Conservation (phyloP, 371 early-diverging fungal species). For the Zopfochytrium polystomum region DNA sequence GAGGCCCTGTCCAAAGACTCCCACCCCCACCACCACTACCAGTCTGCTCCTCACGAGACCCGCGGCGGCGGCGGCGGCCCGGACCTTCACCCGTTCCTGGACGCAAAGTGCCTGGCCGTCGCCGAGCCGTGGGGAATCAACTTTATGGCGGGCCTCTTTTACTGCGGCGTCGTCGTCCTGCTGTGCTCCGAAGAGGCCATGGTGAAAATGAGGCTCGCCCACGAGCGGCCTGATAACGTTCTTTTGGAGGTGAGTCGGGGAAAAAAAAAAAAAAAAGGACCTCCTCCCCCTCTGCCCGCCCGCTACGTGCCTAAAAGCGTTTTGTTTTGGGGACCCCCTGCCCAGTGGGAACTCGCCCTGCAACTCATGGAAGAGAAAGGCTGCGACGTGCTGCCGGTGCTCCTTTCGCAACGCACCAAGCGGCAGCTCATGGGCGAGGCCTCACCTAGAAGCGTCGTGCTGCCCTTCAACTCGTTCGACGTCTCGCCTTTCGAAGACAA, state of each 20-base stretch:
- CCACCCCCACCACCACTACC: too few relatives aligned
- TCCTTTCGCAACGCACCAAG: too few relatives aligned
- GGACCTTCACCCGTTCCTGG: background rate
- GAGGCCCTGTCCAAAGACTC: too few relatives aligned
- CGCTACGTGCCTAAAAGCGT: background rate
- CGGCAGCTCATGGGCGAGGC: too few relatives aligned
- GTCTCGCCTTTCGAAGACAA: conserved; percentile 1
- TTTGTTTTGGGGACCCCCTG: too few relatives aligned
- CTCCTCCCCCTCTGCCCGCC: too few relatives aligned
- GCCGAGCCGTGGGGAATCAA: background rate
- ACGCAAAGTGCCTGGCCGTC: background rate
- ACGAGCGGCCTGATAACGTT: conserved; percentile 1
- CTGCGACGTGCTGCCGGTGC: background rate
- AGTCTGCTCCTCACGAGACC: too few relatives aligned
- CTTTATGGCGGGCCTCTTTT: background rate
- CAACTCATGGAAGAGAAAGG: background rate
- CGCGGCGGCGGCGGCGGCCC: background rate
- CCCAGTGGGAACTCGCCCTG: conserved; percentile 15
- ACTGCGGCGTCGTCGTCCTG: background rate
- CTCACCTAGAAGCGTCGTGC: too few relatives aligned
- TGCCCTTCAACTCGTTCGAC: too few relatives aligned
- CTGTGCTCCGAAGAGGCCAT: background rate
- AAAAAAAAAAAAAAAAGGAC: conserved; percentile 4
- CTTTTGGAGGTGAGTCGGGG: background rate
- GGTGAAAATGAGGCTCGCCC: background rate